Base-by-base conservation (phyloP, 495 filamentous ascomycete genomes). In the Lindgomyces ingoldianus region DNA sequence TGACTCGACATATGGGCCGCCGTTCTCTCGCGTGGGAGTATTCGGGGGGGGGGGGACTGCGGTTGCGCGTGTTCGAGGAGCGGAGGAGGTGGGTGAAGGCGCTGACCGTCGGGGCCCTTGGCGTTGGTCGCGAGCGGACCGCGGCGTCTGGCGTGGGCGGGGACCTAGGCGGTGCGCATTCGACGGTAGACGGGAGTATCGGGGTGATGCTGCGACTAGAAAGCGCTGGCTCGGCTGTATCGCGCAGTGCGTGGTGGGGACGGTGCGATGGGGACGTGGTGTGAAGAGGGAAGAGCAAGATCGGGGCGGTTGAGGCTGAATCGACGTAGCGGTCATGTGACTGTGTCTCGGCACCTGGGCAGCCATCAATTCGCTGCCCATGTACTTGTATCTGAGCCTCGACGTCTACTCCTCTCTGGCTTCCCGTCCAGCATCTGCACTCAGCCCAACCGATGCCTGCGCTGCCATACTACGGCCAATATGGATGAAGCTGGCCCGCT, bases 1-100 rank as follows among this genome's bases (percentile, higher is more conserved):
- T 62, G 72, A 55, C 68, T 69, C 70, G 70, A 75, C 74, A 70
- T 74, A 55, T 24, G 62, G 68, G 55, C 70, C 36, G 54, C 49
- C 26, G 25, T 22, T 29, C 33, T 39, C 50, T 39, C 11, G 44
- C 51, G 64, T 44, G n/a, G 29, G 60, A 16, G 25, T 46, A 48
- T 22, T 16, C n/a, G 18, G 48, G 49, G 18, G 48, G 49, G 18
- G 9, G 46, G 11, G 60, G 14, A 46, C 21, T 39, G 25, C 16
- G 30, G 46, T 22, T 54, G 39, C 18, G 50, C 9, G 49, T 56
- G 58, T 25, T 24, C 24, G 21, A 30, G 25, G 39, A 24, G 11
- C 18, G 54, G 18, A 12, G 39, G 30, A 10, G 33, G n/a, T 18
- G 57, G 50, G 59, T 50, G 63, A 60, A 39, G 25, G 66, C 60